Percentiles rank a stretch among this genome's conserved stretches.
phyloP scores from a whole-genome alignment of 495 filamentous ascomycete genomes.

The Penicillium goetzii region DNA sequence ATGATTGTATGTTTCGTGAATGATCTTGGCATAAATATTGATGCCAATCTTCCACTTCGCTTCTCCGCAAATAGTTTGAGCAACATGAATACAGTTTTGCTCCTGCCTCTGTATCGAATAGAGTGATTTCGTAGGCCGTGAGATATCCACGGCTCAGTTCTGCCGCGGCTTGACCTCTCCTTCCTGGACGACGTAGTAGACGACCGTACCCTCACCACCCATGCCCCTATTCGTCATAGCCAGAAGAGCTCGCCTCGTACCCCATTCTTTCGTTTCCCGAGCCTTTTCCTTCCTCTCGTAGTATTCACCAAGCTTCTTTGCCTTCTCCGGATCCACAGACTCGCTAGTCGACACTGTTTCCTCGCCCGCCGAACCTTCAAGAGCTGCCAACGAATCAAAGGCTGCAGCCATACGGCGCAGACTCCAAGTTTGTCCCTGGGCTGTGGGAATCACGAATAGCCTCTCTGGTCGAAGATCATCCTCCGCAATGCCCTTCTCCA shows the following conservation, averaged over 20 bases:
- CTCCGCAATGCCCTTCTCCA: constrained; percentile 58
- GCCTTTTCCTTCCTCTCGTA: constrained; percentile 42
- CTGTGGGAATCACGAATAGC: constrained; percentile 87
- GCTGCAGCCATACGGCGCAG: constrained; percentile 73
- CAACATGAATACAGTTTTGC: constrained; percentile 12
- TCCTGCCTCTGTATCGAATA: too few species aligned
- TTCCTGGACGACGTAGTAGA: constrained; percentile 94
- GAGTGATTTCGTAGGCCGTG: neutral
- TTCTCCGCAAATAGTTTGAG: constrained; percentile 22
- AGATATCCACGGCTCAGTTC: constrained; percentile 57
- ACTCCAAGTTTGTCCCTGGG: constrained; percentile 82
- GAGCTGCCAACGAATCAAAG: constrained; percentile 69
- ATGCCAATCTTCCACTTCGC: constrained; percentile 6
- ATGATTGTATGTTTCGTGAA: constrained; percentile 19
- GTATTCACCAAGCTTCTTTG: constrained; percentile 40
- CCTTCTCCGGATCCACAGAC: constrained; percentile 29
- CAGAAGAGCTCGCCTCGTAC: constrained; percentile 73
- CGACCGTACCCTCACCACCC: constrained; percentile 84
- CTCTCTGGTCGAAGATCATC: constrained; percentile 58
- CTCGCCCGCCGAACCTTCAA: constrained; percentile 9
- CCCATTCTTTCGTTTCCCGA: constrained; percentile 41
- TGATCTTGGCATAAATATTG: constrained; percentile 18
- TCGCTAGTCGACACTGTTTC: neutral
- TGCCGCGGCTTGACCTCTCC: constrained; percentile 95
- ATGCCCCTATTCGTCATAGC: constrained; percentile 68